Percentiles rank a stretch among this genome's conserved stretches.
Evolutionary conservation across 1,284 basidiomycete genomes (phyloP).

Genomic region (Anthracocystis setariae): DNA sequence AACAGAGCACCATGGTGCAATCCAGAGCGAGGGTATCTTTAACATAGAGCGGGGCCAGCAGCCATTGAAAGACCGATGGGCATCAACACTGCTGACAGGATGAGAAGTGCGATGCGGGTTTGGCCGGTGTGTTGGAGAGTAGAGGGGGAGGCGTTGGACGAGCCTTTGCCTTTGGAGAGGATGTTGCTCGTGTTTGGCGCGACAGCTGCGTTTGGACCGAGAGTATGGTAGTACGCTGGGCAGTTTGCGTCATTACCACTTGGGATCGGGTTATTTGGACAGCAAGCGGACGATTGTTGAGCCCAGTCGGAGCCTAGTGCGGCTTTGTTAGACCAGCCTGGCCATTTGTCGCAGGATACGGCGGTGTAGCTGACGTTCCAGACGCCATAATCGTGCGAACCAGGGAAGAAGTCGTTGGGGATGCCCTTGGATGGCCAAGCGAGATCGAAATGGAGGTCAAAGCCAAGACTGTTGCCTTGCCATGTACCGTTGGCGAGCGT

Average conservation of each 20-base stretch:
- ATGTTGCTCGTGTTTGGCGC: conserved; percentile 50
- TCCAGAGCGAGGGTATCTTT: conserved; percentile 10
- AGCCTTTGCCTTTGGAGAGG: conserved; percentile 39
- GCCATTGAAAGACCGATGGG: conserved; percentile 9
- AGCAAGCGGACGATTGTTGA: conserved; percentile 53
- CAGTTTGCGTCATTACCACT: conserved; percentile 30
- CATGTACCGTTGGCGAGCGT: conserved; percentile 18
- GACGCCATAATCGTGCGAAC: conserved; percentile 54
- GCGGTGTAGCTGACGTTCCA: conserved; percentile 53
- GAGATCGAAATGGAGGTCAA: conserved; percentile 58
- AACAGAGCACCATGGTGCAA: too few species aligned
- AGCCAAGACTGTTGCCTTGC: conserved; percentile 45
- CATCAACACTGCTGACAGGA: neutral
- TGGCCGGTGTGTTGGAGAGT: neutral
- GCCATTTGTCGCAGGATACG: conserved; percentile 52
- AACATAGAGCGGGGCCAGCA: neutral
- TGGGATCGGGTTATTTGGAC: conserved; percentile 41
- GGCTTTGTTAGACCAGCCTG: conserved; percentile 43
- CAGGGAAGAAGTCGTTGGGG: conserved; percentile 50
- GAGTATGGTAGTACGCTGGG: conserved; percentile 45
- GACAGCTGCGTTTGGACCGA: conserved; percentile 18
- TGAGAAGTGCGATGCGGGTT: neutral
- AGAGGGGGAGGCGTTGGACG: conserved; percentile 17
- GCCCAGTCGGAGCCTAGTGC: conserved; percentile 56
- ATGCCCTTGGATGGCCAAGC: conserved; percentile 57